phyloP scores from a whole-genome alignment of 2,329 filamentous ascomycete species.

The Truncatella angustata region DNA sequence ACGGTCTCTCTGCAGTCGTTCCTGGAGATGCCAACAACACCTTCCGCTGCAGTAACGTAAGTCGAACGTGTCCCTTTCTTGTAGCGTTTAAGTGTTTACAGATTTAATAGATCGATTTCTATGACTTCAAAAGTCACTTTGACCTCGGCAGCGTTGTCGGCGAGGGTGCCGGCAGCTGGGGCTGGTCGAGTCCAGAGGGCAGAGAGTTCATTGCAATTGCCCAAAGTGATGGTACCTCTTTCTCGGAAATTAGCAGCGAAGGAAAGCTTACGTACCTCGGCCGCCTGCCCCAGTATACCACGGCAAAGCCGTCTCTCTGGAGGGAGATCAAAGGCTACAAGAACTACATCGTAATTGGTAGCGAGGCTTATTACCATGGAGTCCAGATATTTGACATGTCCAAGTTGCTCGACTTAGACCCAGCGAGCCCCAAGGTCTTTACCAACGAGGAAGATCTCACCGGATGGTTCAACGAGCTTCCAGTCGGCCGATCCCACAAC shows the following conservation, averaged over 20 bases:
- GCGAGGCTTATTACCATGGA: constrained; percentile 47
- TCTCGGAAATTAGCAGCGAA: constrained; percentile 43
- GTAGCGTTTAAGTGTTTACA: no score
- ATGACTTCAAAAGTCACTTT: constrained; percentile 45
- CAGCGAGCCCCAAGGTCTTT: constrained; percentile 34
- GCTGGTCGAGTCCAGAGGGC: constrained; percentile 37
- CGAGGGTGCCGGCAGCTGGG: constrained; percentile 11
- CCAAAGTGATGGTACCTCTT: constrained; percentile 48
- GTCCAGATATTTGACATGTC: constrained; percentile 64
- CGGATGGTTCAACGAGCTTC: constrained; percentile 29
- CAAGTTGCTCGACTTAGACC: constrained; percentile 46
- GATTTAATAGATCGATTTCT: constrained; percentile 10
- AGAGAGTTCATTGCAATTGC: constrained; percentile 49
- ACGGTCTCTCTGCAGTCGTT: constrained; percentile 42
- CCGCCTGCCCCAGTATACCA: constrained; percentile 40
- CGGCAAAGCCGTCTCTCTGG: constrained; percentile 26
- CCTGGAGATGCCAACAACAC: constrained; percentile 45
- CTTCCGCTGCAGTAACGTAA: constrained; percentile 43
- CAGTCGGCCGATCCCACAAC: constrained; percentile 47
- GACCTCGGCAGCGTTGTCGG: constrained; percentile 36
- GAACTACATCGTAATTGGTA: constrained; percentile 35
- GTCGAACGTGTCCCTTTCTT: no score
- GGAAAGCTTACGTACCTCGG: constrained; percentile 46
- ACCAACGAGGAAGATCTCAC: constrained; percentile 32
- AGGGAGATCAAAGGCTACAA: constrained; percentile 40